A percentile compares a stretch with the other conserved stretches of the same genome.
phyloP scores from a whole-genome alignment of 2,329 filamentous ascomycete genomes.

The Aspergillus hortae region DNA sequence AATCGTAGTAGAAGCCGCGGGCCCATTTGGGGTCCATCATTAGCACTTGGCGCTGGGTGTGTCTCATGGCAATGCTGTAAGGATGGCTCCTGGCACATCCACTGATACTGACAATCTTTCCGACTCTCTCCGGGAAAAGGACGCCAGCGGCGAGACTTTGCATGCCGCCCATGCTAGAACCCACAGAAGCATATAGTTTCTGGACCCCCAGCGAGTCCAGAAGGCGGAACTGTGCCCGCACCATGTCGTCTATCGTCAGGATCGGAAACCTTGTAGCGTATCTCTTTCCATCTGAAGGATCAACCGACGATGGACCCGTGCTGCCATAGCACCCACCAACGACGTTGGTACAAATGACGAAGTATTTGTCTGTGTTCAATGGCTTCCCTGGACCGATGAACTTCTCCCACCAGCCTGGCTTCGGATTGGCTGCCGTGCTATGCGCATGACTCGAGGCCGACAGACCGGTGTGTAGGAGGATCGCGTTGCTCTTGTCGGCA shows the following conservation, averaged over 20 bases:
- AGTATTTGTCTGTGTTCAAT: constrained; percentile 87
- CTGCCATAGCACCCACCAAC: constrained; percentile 94
- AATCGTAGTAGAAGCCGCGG: constrained; percentile 87
- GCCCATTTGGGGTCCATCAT: constrained; percentile 99
- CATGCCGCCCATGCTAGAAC: constrained; percentile 98
- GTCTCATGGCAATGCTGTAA: constrained; percentile 97
- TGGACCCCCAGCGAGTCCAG: constrained; percentile 74
- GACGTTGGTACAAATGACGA: constrained; percentile 94
- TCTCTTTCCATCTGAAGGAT: constrained; percentile 79
- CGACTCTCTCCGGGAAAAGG: constrained; percentile 76
- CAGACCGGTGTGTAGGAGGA: constrained; percentile 87
- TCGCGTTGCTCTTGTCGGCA: constrained; percentile 74
- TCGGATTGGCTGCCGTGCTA: constrained; percentile 79
- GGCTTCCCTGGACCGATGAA: constrained; percentile 88
- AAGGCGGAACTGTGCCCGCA: constrained; percentile 86
- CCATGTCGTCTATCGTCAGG: constrained; percentile 95
- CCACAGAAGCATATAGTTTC: constrained; percentile 85
- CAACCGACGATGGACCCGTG: constrained; percentile 82
- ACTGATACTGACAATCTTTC: constrained; percentile 80
- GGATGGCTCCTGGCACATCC: constrained; percentile 93
- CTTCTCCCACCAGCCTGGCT: constrained; percentile 97
- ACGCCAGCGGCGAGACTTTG: constrained; percentile 85
- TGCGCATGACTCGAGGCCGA: constrained; percentile 97
- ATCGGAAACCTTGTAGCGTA: constrained; percentile 97
- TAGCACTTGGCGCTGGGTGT: constrained; percentile 93